phyloP scores from a whole-genome alignment of 768 basidiomycete species.

The Psilocybe tampanensis region DNA sequence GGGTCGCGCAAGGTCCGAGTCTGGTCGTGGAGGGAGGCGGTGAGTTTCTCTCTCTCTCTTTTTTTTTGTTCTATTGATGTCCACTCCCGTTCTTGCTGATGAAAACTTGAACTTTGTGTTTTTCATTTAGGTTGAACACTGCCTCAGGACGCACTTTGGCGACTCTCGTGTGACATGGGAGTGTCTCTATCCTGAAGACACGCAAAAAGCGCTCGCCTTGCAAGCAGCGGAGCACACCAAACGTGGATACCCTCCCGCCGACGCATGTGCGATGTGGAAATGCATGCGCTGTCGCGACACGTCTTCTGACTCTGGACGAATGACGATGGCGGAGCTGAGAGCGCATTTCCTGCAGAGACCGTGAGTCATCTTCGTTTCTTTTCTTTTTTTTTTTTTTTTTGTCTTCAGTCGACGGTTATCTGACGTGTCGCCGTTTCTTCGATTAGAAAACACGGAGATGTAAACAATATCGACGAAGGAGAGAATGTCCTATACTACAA shows the following conservation, averaged over 20 bases:
- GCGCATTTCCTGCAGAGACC: constrained; percentile 17
- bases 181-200: constrained; percentile 25
- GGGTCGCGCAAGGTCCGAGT: constrained; percentile 31
- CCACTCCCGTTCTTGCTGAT: no score
- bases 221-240: constrained; percentile 19
- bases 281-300: constrained; percentile 30
- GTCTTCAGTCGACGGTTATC: no score
- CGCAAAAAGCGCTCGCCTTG: constrained; percentile 20
- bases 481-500: constrained; percentile 13
- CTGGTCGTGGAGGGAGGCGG: constrained; percentile 36
- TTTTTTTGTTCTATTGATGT: not conserved
- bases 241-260: constrained; percentile 8
- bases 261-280: constrained; percentile 24
- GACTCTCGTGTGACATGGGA: constrained; percentile 29
- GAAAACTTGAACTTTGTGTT: no score
- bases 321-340: constrained; percentile 18
- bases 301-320: constrained; percentile 20
- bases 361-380: not conserved
- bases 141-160: constrained; percentile 31
- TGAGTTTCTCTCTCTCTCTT: constrained; percentile 17
- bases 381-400: not conserved
- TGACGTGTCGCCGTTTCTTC: no score
- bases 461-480: constrained; percentile 1
- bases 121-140: constrained; percentile 31
- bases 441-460: constrained; percentile 11